Conservation (phyloP, 257 asterid genomes). For the Capsicum chinense region DNA sequence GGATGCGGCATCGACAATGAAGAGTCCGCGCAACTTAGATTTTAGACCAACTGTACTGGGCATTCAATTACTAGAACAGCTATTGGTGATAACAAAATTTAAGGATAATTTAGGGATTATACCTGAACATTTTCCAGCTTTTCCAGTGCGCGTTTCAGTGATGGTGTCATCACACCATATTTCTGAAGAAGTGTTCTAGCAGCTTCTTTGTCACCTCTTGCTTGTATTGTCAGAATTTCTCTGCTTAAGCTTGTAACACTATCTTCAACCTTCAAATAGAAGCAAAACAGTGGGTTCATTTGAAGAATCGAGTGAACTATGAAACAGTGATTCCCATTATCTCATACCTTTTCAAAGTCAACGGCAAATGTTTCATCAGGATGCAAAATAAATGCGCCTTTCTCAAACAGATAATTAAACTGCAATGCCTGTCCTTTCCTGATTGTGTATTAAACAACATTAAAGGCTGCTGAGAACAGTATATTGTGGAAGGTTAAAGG, state of each 20-base stretch:
- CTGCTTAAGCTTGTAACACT: constrained; percentile 85
- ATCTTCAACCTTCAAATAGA: constrained; percentile 65
- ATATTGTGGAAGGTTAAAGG: neutral
- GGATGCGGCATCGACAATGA: too few relatives aligned
- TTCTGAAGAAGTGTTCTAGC: constrained; percentile 67
- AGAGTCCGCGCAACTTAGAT: too few relatives aligned
- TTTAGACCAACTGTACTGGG: neutral
- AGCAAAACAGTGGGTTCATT: constrained; percentile 6
- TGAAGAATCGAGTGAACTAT: neutral
- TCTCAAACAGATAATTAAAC: constrained; percentile 81
- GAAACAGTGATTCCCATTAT: neutral
- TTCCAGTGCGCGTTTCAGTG: constrained; percentile 66
- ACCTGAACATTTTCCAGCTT: constrained; percentile 77
- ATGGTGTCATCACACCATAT: constrained; percentile 58
- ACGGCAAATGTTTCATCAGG: constrained; percentile 73
- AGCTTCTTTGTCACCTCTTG: constrained; percentile 80
- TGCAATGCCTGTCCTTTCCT: constrained; percentile 98
- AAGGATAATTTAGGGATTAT: constrained; percentile 20
- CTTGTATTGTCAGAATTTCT: constrained; percentile 87
- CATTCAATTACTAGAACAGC: neutral
- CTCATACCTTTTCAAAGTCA: constrained; percentile 78
- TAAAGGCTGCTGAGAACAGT: neutral
- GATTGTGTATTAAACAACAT: constrained; percentile 33
- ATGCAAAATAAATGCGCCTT: constrained; percentile 68
- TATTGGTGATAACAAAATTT: neutral